Evolutionary conservation across 2,329 filamentous ascomycete species (phyloP), one percentile per base, ranked within the genome.

Genomic region (Nectriaceae sp.): DNA sequence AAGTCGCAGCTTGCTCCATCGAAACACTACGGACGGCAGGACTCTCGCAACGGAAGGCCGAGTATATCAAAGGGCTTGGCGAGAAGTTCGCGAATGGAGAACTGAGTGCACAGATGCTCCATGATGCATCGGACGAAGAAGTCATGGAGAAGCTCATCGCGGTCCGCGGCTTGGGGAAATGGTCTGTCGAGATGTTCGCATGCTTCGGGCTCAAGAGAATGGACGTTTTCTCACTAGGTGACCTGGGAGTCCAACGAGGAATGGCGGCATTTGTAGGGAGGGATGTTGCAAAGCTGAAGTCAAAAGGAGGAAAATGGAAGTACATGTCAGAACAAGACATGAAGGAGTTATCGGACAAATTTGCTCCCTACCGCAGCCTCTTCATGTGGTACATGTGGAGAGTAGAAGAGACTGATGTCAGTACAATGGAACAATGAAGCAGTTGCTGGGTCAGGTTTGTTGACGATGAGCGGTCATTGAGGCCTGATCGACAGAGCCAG

Each of bases 341-440:
- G 94, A 67, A 87, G 52, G 88, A 91, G 56, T 78, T 90, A 55
- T 85, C 90, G 11, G 88, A 86, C 48, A 83, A 78, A 64, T 99
- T 96, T 68, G 79, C 80, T 49, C 94, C 93, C 3, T 97, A 96
- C 70, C 86, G 92, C 64, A 94, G 87, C 61, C 67, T 97, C 37
- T 96, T 96, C 64, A 97, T 97, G 92, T 97, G 92, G 92, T 96
- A 96, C 67, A 96, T 96, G 89, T 97, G 93, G 92, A 78, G 87
- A 50, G 84, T 93, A 11, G 88, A 87, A 65, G 84, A 90, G 64
- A 90, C 90, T 4, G 88, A 95, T 68, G 72, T 92, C 21, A 83
- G 78, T 53, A 79, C 79, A 3, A 64, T 85, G 67, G 80, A 82
- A 62, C 66, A 57, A 41, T 45, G 24, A 35, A 48, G 42, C 26